These are phyloP conservation scores for Aspergillus oerlinghausenensis DNA, from an alignment of 2,329 filamentous ascomycete genomes.

Conservation along the genomic window DNA sequence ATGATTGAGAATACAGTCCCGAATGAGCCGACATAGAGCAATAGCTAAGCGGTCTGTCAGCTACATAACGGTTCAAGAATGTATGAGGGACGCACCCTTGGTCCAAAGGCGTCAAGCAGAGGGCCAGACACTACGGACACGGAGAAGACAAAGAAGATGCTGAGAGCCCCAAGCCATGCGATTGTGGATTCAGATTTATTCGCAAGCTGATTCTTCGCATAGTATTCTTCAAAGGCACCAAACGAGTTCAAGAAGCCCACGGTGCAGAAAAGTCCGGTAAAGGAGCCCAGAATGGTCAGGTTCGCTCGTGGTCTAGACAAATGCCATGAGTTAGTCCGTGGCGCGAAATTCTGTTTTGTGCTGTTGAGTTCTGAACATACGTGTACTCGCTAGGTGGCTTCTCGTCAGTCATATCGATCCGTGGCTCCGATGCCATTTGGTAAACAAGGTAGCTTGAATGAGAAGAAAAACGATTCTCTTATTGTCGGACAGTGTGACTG, in stretches of 20 bases:
- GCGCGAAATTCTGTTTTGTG: neutral
- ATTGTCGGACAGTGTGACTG: too few relatives aligned
- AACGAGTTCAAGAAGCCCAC: conserved; percentile 38
- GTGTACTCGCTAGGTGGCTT: conserved; percentile 20
- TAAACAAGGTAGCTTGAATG: neutral
- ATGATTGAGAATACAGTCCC: conserved; percentile 29
- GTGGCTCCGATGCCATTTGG: neutral
- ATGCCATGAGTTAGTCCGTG: neutral
- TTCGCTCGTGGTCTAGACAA: conserved; percentile 20
- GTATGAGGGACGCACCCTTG: conserved; percentile 16
- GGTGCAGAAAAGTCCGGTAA: conserved; percentile 30
- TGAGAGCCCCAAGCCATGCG: conserved; percentile 31
- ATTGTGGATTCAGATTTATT: conserved; percentile 26
- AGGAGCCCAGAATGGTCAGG: conserved; percentile 27
- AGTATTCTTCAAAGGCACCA: conserved; percentile 34
- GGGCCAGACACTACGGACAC: conserved; percentile 24
- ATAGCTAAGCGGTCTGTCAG: conserved; percentile 15
- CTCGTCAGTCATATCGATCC: neutral
- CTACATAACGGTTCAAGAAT: neutral
- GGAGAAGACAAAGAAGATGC: conserved; percentile 30
- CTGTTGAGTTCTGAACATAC: conserved; percentile 6
- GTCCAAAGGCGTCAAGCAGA: conserved; percentile 30
- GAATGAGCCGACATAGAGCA: conserved; percentile 25
- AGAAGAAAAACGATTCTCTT: too few relatives aligned
- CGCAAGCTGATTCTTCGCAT: conserved; percentile 21